A percentile compares a stretch with the other conserved stretches of the same genome.
Evolutionary conservation across 176 grass and related monocot species (phyloP).

Genomic region (Secale cereale): DNA sequence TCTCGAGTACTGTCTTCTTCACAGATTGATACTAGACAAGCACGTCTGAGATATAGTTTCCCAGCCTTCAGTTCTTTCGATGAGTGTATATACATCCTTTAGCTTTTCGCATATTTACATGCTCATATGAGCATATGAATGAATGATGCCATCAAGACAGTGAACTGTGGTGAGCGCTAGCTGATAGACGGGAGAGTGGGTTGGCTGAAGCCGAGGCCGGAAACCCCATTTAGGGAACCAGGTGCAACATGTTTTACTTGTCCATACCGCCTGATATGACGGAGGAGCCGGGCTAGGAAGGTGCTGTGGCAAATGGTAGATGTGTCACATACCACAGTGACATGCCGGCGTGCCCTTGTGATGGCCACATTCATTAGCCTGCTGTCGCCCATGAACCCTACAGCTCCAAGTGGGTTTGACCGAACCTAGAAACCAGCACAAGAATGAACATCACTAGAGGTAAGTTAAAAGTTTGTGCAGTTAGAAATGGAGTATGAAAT

Average conservation of each 20-base stretch:
- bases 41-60: not conserved
- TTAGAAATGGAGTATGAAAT: slow-evolving; percentile 7
- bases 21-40: not conserved
- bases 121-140: not conserved
- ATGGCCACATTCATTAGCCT: slow-evolving; percentile 84
- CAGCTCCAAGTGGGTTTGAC: slow-evolving; percentile 82
- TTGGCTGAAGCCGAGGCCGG: slow-evolving; percentile 53
- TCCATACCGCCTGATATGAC: slow-evolving; percentile 75
- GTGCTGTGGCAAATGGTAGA: slow-evolving; percentile 91
- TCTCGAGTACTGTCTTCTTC: not conserved
- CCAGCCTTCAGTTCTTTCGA: not conserved
- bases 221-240: slow-evolving; percentile 56
- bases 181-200: slow-evolving; percentile 51
- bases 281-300: slow-evolving; percentile 77
- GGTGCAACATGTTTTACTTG: slow-evolving; percentile 73
- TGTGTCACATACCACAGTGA: slow-evolving; percentile 86
- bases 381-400: slow-evolving; percentile 84
- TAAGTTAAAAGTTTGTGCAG: too few species aligned
- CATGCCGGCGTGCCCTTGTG: slow-evolving; percentile 79
- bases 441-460: not conserved
- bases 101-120: slow-evolving; percentile 28
- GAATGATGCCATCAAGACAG: not conserved
- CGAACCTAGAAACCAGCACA: slow-evolving; percentile 52
- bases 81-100: slow-evolving; percentile 7
- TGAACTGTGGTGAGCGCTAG: slow-evolving; percentile 17